phyloP scores from a whole-genome alignment of 1,139 yeast species.

The Geotrichum cucujoidarum region DNA sequence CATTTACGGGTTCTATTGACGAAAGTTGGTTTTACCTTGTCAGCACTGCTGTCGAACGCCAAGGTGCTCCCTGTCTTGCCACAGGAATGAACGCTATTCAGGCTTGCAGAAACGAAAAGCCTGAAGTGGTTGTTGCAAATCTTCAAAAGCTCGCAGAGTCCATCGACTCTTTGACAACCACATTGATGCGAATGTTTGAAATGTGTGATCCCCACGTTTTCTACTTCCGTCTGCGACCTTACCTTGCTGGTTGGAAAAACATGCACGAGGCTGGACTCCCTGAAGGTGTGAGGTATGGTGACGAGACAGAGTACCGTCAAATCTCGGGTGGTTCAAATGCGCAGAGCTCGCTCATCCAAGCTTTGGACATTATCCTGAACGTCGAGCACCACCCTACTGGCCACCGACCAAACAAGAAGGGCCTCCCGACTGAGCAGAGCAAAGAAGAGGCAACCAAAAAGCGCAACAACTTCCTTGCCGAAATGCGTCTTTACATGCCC shows the following conservation, averaged over 20 bases:
- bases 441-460: conserved; percentile 15
- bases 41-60: conserved; percentile 77
- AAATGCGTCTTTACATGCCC: conserved; percentile 90
- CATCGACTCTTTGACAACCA: conserved; percentile 70
- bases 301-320: conserved; percentile 50
- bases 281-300: conserved; percentile 72
- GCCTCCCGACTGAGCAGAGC: conserved; percentile 13
- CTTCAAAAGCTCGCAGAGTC: conserved; percentile 67
- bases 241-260: conserved; percentile 89
- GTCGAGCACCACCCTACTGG: conserved; percentile 81
- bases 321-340: conserved; percentile 94
- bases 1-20: conserved; percentile 86
- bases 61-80: conserved; percentile 63
- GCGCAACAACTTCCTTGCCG: conserved; percentile 62
- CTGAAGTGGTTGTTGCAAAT: conserved; percentile 40
- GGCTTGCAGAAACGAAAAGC: conserved; percentile 46
- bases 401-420: conserved; percentile 33
- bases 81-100: conserved; percentile 60
- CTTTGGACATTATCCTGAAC: conserved; percentile 69
- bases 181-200: conserved; percentile 80
- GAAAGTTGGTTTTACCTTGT: conserved; percentile 93
- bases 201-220: conserved; percentile 94
- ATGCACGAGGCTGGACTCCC: conserved; percentile 86
- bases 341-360: conserved; percentile 83
- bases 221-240: conserved; percentile 81